Evolutionary conservation across 2,329 filamentous ascomycete genomes (phyloP).

Genomic region (Alternaria ethzedia): DNA sequence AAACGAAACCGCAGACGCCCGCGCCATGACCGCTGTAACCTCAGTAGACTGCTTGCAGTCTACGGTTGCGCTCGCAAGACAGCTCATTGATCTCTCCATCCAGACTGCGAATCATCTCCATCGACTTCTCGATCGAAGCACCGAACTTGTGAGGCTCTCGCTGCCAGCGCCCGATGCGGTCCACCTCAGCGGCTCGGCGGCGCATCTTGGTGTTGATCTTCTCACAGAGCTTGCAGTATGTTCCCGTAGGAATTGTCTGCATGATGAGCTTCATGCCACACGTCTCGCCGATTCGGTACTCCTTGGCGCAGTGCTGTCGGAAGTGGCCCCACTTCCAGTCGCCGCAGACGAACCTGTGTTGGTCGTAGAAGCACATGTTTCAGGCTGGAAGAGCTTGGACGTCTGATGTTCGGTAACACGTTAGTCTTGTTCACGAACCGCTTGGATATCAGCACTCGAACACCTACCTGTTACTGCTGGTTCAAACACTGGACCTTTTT

Average conservation of each 20-base stretch:
- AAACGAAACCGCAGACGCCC: slow-evolving; percentile 43
- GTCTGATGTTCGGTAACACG: slow-evolving; percentile 33
- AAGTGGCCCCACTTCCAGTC: slow-evolving; percentile 97
- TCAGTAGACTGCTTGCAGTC: slow-evolving; percentile 45
- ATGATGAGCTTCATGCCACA: slow-evolving; percentile 93
- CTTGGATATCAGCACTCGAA: slow-evolving; percentile 36
- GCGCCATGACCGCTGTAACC: slow-evolving; percentile 24
- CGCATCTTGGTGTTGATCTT: slow-evolving; percentile 87
- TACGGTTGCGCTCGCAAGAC: slow-evolving; percentile 58
- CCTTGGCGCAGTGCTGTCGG: slow-evolving; percentile 88
- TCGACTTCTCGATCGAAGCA: slow-evolving; percentile 70
- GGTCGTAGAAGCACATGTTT: slow-evolving; percentile 94
- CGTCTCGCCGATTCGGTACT: slow-evolving; percentile 94
- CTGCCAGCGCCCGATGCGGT: slow-evolving; percentile 78
- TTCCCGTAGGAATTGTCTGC: slow-evolving; percentile 67
- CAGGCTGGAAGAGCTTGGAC: slow-evolving; percentile 39
- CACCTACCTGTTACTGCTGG: slow-evolving; percentile 37
- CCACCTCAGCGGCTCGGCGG: slow-evolving; percentile 74
- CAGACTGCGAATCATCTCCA: slow-evolving; percentile 74
- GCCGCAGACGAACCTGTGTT: slow-evolving; percentile 82
- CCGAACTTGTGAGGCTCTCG: slow-evolving; percentile 68
- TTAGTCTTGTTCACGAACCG: slow-evolving; percentile 37
- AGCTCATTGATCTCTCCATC: slow-evolving; percentile 73
- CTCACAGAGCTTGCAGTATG: slow-evolving; percentile 83
- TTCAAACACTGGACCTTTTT: slow-evolving; percentile 26